Evolutionary conservation across 2,329 filamentous ascomycete species (phyloP).

Genomic region (Botryosphaeria dothidea): DNA sequence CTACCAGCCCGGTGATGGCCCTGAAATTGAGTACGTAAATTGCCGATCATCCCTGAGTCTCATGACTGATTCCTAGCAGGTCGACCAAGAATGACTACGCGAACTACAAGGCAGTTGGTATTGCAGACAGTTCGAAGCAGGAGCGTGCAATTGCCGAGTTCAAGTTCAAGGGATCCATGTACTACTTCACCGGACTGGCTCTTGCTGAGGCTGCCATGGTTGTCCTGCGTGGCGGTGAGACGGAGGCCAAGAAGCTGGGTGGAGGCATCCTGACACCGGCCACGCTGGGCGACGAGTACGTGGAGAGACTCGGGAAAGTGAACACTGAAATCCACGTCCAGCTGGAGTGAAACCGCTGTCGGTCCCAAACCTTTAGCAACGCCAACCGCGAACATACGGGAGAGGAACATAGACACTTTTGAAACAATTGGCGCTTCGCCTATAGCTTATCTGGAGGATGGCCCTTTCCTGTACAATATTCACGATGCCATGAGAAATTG

Average conservation of each 20-base stretch:
- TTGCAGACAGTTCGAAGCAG: constrained; percentile 49
- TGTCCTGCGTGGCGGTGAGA: constrained; percentile 54
- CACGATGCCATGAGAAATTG: background rate
- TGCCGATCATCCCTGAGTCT: background rate
- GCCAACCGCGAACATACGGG: too few relatives aligned
- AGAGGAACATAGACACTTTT: too few relatives aligned
- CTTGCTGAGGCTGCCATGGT: constrained; percentile 65
- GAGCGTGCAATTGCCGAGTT: constrained; percentile 59
- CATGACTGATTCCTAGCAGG: constrained; percentile 41
- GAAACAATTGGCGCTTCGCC: too few relatives aligned
- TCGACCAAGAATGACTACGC: constrained; percentile 59
- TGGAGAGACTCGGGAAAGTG: constrained; percentile 46
- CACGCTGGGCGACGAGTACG: constrained; percentile 65
- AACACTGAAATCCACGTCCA: constrained; percentile 10
- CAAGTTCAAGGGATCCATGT: constrained; percentile 62
- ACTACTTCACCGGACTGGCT: constrained; percentile 66
- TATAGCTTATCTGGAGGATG: too few relatives aligned
- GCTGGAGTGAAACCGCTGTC: background rate
- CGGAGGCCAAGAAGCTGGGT: constrained; percentile 53
- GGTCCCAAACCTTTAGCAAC: background rate
- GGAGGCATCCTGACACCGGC: constrained; percentile 74
- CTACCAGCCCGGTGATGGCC: constrained; percentile 54
- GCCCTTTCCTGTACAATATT: background rate
- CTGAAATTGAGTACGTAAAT: constrained; percentile 42
- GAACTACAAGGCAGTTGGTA: constrained; percentile 65